phyloP scores from a whole-genome alignment of 140 eudicot genomes.

The Erigeron philadelphicus region DNA sequence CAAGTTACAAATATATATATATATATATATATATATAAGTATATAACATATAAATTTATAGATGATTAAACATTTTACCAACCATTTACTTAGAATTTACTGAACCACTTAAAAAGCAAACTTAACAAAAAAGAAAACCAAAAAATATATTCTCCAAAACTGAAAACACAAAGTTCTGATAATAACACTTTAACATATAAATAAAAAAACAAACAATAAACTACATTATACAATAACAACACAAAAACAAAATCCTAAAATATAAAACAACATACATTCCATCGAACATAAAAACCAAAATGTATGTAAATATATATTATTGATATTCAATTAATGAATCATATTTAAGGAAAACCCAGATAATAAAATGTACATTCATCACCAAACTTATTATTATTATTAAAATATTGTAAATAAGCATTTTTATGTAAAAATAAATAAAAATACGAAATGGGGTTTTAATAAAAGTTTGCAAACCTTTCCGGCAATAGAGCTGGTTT shows the following conservation, averaged over 20 bases:
- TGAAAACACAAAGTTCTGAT: slow-evolving; percentile 19
- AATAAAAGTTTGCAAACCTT: slow-evolving; percentile 44
- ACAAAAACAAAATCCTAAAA: slow-evolving; percentile 20
- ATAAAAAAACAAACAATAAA: slow-evolving; percentile 16
- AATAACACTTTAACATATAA: slow-evolving; percentile 21
- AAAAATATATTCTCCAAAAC: slow-evolving; percentile 16
- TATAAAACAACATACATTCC: slow-evolving; percentile 12
- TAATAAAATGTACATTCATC: slow-evolving; percentile 22
- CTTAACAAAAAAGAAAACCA: slow-evolving; percentile 25
- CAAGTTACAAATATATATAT: background rate
- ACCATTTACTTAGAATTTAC: slow-evolving; percentile 32
- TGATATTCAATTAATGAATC: slow-evolving; percentile 10
- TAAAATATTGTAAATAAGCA: no score
- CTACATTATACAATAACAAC: background rate
- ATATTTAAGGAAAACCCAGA: slow-evolving; percentile 1
- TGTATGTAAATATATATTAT: background rate
- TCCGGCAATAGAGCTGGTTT: slow-evolving; percentile 45
- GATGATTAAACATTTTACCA: slow-evolving; percentile 27
- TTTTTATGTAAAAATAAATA: background rate
- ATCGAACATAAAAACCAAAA: slow-evolving; percentile 2
- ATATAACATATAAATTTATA: background rate
- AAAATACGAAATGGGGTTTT: background rate
- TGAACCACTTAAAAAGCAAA: slow-evolving; percentile 32
- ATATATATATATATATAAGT: background rate
- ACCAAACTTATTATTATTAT: background rate